phyloP scores from a whole-genome alignment of 2,329 filamentous ascomycete species.

The Sarocladium brachiariae region DNA sequence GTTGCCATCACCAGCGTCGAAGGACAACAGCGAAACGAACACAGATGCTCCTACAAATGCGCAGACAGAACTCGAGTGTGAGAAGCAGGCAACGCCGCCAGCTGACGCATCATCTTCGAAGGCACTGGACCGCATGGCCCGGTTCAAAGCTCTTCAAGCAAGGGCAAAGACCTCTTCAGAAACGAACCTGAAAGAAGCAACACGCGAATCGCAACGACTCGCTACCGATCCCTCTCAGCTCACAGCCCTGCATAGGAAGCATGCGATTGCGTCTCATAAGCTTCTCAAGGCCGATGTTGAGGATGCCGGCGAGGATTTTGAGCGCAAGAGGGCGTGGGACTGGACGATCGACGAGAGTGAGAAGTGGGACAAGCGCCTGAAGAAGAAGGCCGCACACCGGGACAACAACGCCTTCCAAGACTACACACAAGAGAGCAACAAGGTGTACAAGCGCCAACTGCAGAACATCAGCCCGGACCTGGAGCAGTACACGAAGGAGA shows the following conservation, averaged over 20 bases:
- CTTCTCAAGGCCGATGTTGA: slow-evolving; percentile 87
- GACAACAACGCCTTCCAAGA: slow-evolving; percentile 89
- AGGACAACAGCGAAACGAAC: background rate
- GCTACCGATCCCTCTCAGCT: slow-evolving; percentile 72
- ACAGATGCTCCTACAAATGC: background rate
- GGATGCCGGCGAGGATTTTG: slow-evolving; percentile 82
- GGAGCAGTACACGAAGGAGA: slow-evolving; percentile 80
- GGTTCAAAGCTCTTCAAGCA: slow-evolving; percentile 82
- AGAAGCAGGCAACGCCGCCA: slow-evolving; percentile 14
- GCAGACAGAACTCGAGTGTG: background rate
- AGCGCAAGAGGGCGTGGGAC: slow-evolving; percentile 97
- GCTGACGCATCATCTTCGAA: slow-evolving; percentile 24
- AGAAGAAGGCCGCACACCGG: slow-evolving; percentile 73
- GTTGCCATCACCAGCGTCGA: background rate
- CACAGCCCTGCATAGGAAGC: slow-evolving; percentile 72
- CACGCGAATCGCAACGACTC: slow-evolving; percentile 72
- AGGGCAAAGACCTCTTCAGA: slow-evolving; percentile 66
- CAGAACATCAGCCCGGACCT: slow-evolving; percentile 68
- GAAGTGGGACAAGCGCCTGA: slow-evolving; percentile 84
- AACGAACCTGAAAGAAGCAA: slow-evolving; percentile 77
- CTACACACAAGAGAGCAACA: slow-evolving; percentile 78
- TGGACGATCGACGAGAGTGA: slow-evolving; percentile 96
- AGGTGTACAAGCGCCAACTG: slow-evolving; percentile 90
- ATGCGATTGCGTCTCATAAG: slow-evolving; percentile 85
- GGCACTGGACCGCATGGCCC: slow-evolving; percentile 62